These are phyloP conservation scores for Beauveria bassiana DNA, from an alignment of 2,329 filamentous ascomycete genomes.

Conservation along the genomic window DNA sequence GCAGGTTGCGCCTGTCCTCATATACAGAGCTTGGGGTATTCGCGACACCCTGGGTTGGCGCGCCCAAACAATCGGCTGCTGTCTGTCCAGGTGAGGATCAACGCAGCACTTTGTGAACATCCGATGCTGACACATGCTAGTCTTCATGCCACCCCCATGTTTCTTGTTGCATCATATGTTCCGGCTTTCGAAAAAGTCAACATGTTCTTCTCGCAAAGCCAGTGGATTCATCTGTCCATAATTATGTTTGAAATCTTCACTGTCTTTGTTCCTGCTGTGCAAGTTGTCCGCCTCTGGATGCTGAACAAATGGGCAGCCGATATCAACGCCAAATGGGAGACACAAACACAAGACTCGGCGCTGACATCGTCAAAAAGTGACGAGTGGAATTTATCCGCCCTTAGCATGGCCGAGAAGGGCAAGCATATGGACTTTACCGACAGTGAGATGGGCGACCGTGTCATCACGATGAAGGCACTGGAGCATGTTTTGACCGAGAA, in stretches of 20 bases:
- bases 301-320: conserved; percentile 18
- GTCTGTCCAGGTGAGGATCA: conserved; percentile 22
- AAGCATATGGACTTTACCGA: conserved; percentile 18
- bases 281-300: conserved; percentile 20
- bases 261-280: conserved; percentile 40
- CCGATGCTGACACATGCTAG: conserved; percentile 20
- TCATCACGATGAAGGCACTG: conserved; percentile 44
- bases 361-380: conserved; percentile 12
- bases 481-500: conserved; percentile 40
- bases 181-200: conserved; percentile 35
- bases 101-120: not conserved
- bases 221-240: conserved; percentile 43
- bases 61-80: conserved; percentile 40
- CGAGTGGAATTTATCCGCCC: conserved; percentile 16
- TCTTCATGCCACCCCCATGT: conserved; percentile 48
- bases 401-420: conserved; percentile 23
- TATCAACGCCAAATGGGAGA: conserved; percentile 24
- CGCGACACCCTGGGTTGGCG: conserved; percentile 51
- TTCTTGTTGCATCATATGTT: conserved; percentile 40
- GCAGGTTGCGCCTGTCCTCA: conserved; percentile 39
- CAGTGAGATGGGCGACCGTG: conserved; percentile 28
- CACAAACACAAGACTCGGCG: conserved; percentile 18
- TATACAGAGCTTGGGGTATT: conserved; percentile 46
- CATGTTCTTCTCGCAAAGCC: conserved; percentile 40
- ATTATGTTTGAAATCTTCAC: conserved; percentile 48